Conservation (phyloP, 1,284 basidiomycete species). For the Papiliotrema nemorosa region DNA sequence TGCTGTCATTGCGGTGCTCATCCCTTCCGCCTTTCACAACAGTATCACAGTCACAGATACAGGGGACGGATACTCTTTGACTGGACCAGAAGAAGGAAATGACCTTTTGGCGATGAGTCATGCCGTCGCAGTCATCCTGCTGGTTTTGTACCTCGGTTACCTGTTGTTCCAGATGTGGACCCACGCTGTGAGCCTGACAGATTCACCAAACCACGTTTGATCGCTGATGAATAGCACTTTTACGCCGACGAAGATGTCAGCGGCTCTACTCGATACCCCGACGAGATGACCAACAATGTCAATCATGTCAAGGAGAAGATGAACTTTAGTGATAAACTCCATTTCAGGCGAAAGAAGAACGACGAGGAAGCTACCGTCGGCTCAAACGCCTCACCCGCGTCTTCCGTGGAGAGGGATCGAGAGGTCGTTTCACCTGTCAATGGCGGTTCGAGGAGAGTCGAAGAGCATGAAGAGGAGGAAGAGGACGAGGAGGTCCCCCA, state of each 20-base stretch:
- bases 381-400: constrained; percentile 4
- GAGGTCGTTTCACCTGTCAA: neutral
- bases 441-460: neutral
- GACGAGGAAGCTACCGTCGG: constrained; percentile 23
- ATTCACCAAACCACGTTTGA: too few species aligned
- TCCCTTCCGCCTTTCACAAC: constrained; percentile 53
- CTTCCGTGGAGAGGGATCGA: constrained; percentile 1
- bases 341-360: constrained; percentile 24
- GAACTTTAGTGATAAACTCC: constrained; percentile 8
- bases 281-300: constrained; percentile 21
- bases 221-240: constrained; percentile 47
- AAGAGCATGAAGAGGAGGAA: constrained; percentile 21
- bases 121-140: constrained; percentile 75
- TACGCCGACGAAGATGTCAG: constrained; percentile 55
- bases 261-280: constrained; percentile 39
- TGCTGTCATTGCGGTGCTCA: constrained; percentile 52
- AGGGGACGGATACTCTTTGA: constrained; percentile 17
- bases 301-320: constrained; percentile 13
- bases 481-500: constrained; percentile 50
- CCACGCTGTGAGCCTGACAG: constrained; percentile 55
- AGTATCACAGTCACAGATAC: constrained; percentile 40
- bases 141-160: constrained; percentile 66
- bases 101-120: constrained; percentile 70
- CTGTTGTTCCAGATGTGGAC: constrained; percentile 83
- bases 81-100: constrained; percentile 40